Evolutionary conservation across 2,329 filamentous ascomycete genomes (phyloP).

Genomic region (Chlorencoelia australis): DNA sequence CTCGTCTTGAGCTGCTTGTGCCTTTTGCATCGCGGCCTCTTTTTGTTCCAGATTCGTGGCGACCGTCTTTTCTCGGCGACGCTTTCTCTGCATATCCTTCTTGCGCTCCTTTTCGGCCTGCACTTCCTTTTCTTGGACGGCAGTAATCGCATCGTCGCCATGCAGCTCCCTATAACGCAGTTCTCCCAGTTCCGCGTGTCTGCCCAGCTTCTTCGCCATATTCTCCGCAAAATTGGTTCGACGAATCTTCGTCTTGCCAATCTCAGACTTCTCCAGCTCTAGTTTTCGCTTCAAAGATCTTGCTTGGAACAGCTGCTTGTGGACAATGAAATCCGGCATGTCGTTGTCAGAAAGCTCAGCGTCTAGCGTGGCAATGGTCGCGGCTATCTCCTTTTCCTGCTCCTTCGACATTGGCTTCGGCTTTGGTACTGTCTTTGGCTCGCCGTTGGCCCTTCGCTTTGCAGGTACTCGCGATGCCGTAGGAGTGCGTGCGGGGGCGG

Average conservation of each 20-base stretch:
- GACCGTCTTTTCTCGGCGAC: slow-evolving; percentile 90
- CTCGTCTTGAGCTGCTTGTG: slow-evolving; percentile 70
- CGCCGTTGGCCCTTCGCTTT: slow-evolving; percentile 31
- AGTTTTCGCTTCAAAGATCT: slow-evolving; percentile 56
- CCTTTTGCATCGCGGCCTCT: slow-evolving; percentile 69
- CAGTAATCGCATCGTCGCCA: slow-evolving; percentile 70
- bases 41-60: slow-evolving; percentile 87
- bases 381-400: slow-evolving; percentile 60
- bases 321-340: slow-evolving; percentile 37
- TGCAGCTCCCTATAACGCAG: slow-evolving; percentile 67
- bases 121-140: slow-evolving; percentile 83
- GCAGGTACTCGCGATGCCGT: slow-evolving; percentile 33
- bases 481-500: slow-evolving; percentile 33
- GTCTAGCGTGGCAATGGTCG: slow-evolving; percentile 50
- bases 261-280: slow-evolving; percentile 54
- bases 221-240: slow-evolving; percentile 47
- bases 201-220: slow-evolving; percentile 52
- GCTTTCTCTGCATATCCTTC: slow-evolving; percentile 98
- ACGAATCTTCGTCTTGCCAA: slow-evolving; percentile 52
- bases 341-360: slow-evolving; percentile 49
- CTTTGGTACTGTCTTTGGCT: slow-evolving; percentile 42
- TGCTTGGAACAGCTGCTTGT: slow-evolving; percentile 44
- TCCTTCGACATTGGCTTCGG: slow-evolving; percentile 42
- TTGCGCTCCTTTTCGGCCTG: slow-evolving; percentile 97
- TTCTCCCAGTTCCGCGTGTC: slow-evolving; percentile 61